Evolutionary conservation across 495 filamentous ascomycete genomes (phyloP).

Genomic region (Trypethelium eluteriae): DNA sequence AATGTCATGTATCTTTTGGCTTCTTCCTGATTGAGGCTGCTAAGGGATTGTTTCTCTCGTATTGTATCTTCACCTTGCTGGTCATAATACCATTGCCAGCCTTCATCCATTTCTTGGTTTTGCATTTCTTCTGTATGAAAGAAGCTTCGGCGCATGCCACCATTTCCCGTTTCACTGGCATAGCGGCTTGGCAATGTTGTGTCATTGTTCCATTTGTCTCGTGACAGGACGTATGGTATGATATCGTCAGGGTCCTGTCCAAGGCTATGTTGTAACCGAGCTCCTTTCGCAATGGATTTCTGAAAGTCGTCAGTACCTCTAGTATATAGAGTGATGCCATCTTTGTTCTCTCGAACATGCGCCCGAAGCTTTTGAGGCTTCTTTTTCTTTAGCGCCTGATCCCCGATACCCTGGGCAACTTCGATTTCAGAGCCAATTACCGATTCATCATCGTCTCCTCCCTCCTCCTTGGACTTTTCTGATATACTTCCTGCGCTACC

Average conservation of each 20-base stretch:
- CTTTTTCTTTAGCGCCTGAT: background rate
- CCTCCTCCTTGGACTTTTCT: constrained; percentile 11
- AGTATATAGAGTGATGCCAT: background rate
- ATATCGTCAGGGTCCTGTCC: constrained; percentile 32
- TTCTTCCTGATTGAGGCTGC: constrained; percentile 22
- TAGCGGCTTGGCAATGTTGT: constrained; percentile 44
- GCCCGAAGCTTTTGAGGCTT: background rate
- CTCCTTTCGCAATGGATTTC: background rate
- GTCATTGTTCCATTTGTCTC: constrained; percentile 45
- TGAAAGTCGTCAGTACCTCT: constrained; percentile 13
- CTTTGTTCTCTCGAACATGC: background rate
- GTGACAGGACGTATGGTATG: constrained; percentile 38
- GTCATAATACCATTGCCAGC: constrained; percentile 53
- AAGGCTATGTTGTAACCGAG: background rate
- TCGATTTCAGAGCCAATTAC: background rate
- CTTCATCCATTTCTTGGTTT: constrained; percentile 39
- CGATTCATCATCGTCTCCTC: constrained; percentile 13
- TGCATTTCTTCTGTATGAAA: constrained; percentile 40
- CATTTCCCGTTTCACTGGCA: constrained; percentile 30
- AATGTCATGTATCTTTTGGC: constrained; percentile 40
- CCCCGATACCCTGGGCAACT: too few relatives aligned
- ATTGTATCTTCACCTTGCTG: constrained; percentile 37
- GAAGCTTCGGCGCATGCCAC: constrained; percentile 38
- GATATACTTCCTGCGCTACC: constrained; percentile 13
- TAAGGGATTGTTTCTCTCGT: constrained; percentile 31